Percentiles rank a stretch among this genome's conserved stretches.
Evolutionary conservation across 768 basidiomycete species (phyloP).

Genomic region (Rossbeevera mucosa): DNA sequence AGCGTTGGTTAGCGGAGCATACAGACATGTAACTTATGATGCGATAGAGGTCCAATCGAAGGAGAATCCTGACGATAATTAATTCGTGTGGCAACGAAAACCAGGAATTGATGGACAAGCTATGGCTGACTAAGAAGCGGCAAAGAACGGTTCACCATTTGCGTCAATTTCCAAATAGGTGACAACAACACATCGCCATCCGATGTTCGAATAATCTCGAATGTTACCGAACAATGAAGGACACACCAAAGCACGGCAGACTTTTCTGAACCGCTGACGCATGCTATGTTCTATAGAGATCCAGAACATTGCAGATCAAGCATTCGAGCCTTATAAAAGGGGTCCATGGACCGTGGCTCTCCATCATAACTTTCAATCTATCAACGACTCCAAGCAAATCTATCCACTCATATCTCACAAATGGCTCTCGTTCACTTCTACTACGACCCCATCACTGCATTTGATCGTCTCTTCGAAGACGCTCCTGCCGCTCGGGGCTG

Average conservation of each 20-base stretch:
- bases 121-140: not conserved
- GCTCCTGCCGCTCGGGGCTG: conserved; percentile 21
- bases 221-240: not conserved
- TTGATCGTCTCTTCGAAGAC: conserved; percentile 9
- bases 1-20: not conserved
- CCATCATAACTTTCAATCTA: not conserved
- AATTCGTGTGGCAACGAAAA: not conserved
- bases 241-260: not conserved
- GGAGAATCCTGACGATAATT: not conserved
- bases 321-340: conserved; percentile 4
- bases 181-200: not conserved
- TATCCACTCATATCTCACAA: not conserved
- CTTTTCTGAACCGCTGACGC: not conserved
- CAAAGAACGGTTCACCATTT: not conserved
- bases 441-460: conserved; percentile 2
- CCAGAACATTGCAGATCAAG: conserved; percentile 5
- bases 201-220: conserved; percentile 6
- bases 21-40: not conserved
- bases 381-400: not conserved
- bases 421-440: conserved; percentile 5
- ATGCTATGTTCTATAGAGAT: not conserved
- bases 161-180: not conserved
- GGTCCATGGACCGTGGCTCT: not conserved
- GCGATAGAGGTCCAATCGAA: not conserved
- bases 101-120: not conserved